phyloP scores from a whole-genome alignment of 2,329 filamentous ascomycete species.

The Fusarium aywerte region DNA sequence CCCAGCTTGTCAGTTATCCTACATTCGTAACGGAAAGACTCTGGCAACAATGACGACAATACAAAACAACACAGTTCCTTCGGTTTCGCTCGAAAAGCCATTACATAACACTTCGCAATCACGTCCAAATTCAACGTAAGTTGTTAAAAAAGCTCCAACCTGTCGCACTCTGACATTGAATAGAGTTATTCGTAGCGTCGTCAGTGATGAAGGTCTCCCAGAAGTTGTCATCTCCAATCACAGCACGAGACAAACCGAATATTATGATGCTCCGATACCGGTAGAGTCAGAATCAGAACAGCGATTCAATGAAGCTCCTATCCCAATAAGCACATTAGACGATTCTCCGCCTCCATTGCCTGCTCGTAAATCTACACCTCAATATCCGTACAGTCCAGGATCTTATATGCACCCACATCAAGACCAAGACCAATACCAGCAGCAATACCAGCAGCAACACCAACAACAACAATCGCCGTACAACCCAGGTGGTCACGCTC shows the following conservation, averaged over 20 bases:
- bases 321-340: background rate
- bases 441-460: too few relatives aligned
- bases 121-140: slow-evolving; percentile 4
- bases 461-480: background rate
- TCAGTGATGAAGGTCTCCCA: slow-evolving; percentile 35
- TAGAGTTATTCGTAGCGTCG: slow-evolving; percentile 20
- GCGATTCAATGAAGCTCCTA: slow-evolving; percentile 14
- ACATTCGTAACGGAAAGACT: background rate
- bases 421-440: background rate
- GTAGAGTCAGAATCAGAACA: slow-evolving; percentile 29
- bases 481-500: background rate
- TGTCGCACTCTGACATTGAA: background rate
- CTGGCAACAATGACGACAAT: slow-evolving; percentile 2
- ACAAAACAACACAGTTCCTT: background rate
- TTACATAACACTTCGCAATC: background rate
- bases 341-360: slow-evolving; percentile 14
- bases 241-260: background rate
- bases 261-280: slow-evolving; percentile 34
- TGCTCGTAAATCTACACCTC: background rate
- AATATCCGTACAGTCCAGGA: background rate
- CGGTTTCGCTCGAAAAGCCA: background rate
- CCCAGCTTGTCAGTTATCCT: background rate
- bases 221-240: slow-evolving; percentile 28
- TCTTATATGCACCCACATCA: background rate
- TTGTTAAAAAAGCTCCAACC: background rate